phyloP scores from a whole-genome alignment of 148 eudicot genomes.

The Rhododendron ovatum region DNA sequence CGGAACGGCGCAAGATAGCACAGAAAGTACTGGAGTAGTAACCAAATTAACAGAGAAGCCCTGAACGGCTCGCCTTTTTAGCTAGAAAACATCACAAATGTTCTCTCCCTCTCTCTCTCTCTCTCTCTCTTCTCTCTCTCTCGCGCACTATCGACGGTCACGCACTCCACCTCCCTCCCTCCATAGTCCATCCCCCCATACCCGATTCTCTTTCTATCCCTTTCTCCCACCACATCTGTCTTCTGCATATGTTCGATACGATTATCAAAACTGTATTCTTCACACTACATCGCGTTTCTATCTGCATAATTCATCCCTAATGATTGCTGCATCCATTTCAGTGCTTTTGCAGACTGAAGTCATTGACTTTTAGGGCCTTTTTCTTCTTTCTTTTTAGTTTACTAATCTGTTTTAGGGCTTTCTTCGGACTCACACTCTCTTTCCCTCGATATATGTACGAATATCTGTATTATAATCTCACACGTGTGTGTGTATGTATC shows the following conservation, averaged over 20 bases:
- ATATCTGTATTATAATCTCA: neutral
- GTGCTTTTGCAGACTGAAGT: neutral
- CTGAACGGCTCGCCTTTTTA: neutral
- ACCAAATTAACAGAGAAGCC: neutral
- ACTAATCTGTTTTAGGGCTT: neutral
- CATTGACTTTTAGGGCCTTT: too few relatives aligned
- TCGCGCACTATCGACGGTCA: neutral
- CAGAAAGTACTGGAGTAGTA: neutral
- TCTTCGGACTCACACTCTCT: neutral
- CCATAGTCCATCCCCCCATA: neutral
- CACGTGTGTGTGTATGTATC: neutral
- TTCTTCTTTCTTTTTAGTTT: neutral
- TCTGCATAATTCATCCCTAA: neutral
- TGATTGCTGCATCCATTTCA: neutral
- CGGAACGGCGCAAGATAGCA: neutral
- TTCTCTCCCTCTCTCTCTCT: neutral
- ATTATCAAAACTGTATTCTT: neutral
- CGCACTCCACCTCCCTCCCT: neutral
- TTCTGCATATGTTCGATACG: neutral
- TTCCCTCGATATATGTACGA: neutral
- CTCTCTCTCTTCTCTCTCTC: neutral
- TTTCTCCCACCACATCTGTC: neutral
- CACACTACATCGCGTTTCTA: neutral
- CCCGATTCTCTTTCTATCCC: neutral
- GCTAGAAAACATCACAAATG: neutral